A percentile compares a stretch with the other conserved stretches of the same genome.
phyloP scores from a whole-genome alignment of 163 green algal genomes.

The Coccomyxa subellipsoidea region DNA sequence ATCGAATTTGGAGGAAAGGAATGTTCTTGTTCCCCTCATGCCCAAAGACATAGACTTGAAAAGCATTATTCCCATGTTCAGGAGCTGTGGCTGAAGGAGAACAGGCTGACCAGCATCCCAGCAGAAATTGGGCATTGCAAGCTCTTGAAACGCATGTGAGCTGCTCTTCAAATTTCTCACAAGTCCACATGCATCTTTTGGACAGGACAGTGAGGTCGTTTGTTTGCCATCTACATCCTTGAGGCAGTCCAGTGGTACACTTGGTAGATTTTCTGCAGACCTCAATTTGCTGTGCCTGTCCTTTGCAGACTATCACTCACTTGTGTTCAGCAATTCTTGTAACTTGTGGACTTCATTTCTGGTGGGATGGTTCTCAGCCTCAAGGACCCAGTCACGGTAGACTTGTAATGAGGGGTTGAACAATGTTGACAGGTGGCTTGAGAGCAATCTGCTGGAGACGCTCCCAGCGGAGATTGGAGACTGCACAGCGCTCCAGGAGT shows the following conservation, averaged over 20 bases:
- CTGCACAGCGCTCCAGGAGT: conserved; percentile 48
- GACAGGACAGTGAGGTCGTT: too few relatives aligned
- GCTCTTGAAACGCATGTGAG: conserved; percentile 5
- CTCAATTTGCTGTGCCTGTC: too few relatives aligned
- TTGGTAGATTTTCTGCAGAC: too few relatives aligned
- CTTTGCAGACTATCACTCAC: too few relatives aligned
- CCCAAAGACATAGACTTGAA: too few relatives aligned
- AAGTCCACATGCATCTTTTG: not conserved
- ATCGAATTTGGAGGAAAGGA: too few relatives aligned
- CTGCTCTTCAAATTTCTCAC: not conserved
- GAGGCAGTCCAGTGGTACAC: too few relatives aligned
- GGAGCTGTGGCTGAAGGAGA: conserved; percentile 39
- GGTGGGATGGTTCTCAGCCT: not conserved
- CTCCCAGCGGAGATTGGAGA: conserved; percentile 49
- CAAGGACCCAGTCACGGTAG: not conserved
- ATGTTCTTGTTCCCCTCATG: too few relatives aligned
- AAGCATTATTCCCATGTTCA: too few relatives aligned
- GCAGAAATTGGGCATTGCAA: conserved; percentile 12
- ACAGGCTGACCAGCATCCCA: conserved; percentile 24
- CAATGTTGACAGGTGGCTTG: conserved; percentile 21
- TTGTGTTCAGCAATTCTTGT: too few relatives aligned
- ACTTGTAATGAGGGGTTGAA: not conserved
- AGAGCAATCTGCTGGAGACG: conserved; percentile 25
- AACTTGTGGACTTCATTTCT: too few relatives aligned
- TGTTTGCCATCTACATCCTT: too few relatives aligned